Evolutionary conservation across 1,139 yeast species (phyloP), one percentile per base, ranked within the genome.

Genomic region (Lodderomyces jiufengensis): DNA sequence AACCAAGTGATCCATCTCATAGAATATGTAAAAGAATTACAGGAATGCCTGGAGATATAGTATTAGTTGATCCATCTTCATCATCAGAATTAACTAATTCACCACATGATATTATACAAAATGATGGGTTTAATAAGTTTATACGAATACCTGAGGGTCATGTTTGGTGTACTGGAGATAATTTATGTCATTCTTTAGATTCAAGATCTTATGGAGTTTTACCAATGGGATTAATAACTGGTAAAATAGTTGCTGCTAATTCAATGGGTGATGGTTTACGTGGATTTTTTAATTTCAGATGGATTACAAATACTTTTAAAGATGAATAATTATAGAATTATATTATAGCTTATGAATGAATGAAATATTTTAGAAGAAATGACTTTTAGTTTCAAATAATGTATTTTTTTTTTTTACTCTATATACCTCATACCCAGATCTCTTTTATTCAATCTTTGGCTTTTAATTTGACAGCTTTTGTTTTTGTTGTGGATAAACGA

Each of bases 111-210:
- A 49, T 51, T 5, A 45, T 54, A 1, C 53, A 47, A 33, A 59
- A 70, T 45, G 73, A 69, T 45, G 74, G 77, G 15, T 76, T 64
- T 50, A 72, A 80, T 50, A 76, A 77, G 40, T 84, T 64, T 49
- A 78, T 86, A 7, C 65, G 63, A 37, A 83, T 86, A 0, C 95
- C 95, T 0, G 77, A 78, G 39, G 98, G 98, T 3, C 98, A 94
- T 59, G 87, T 88, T 31, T 94, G 97, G 97, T 83, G 90, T 4
- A 87, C 97, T 0, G 99, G 98, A 2, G 98, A 92, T 54, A 92
- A 92, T 52, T 59, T 92, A 40, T 74, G 87, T 27, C 88, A 82
- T 48, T 85, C 96, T n/a, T 63, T 90, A 37, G 99, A 94, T 50
- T 87, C 96, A 5, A 65, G 98, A 46, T 78, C 88, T 0, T 92